These are phyloP conservation scores for Trichosanthes cucumerina DNA, from an alignment of 306 rosid species.

Conservation along the genomic window DNA sequence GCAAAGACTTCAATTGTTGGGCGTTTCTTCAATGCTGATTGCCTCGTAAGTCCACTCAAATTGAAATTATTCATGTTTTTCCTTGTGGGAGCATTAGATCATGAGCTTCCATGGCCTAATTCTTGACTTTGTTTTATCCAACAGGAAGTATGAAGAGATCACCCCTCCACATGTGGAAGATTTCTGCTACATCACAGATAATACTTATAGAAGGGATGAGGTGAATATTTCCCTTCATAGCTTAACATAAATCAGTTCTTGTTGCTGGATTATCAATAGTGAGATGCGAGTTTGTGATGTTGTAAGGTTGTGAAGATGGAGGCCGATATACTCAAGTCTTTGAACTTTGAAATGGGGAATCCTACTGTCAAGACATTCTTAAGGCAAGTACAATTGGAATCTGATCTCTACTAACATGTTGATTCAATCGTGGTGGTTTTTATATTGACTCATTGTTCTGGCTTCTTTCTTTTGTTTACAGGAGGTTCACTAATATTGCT, in stretches of 20 bases:
- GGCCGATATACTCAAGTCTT: conserved; percentile 55
- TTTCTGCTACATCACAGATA: conserved; percentile 68
- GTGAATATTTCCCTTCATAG: conserved; percentile 19
- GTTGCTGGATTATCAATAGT: neutral
- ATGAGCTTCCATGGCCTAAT: neutral
- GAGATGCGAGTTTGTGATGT: neutral
- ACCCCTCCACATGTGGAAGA: conserved; percentile 75
- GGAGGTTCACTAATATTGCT: conserved; percentile 51
- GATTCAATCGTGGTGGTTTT: neutral
- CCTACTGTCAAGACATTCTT: conserved; percentile 74
- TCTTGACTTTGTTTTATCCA: neutral
- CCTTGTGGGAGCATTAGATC: neutral
- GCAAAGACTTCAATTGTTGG: conserved; percentile 56
- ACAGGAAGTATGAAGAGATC: conserved; percentile 84
- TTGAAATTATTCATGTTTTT: neutral
- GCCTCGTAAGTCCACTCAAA: conserved; percentile 57
- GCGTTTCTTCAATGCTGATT: conserved; percentile 67
- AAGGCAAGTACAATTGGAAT: conserved; percentile 28
- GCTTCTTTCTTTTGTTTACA: conserved; percentile 19
- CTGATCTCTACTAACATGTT: neutral
- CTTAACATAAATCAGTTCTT: neutral
- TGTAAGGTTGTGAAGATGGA: conserved; percentile 74
- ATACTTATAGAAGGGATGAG: conserved; percentile 61
- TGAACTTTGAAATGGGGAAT: conserved; percentile 75
- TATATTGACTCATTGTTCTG: neutral